Evolutionary conservation across 441 rosid species (phyloP), one percentile per base, ranked within the genome.

Genomic region (Pelargonium citronellum): DNA sequence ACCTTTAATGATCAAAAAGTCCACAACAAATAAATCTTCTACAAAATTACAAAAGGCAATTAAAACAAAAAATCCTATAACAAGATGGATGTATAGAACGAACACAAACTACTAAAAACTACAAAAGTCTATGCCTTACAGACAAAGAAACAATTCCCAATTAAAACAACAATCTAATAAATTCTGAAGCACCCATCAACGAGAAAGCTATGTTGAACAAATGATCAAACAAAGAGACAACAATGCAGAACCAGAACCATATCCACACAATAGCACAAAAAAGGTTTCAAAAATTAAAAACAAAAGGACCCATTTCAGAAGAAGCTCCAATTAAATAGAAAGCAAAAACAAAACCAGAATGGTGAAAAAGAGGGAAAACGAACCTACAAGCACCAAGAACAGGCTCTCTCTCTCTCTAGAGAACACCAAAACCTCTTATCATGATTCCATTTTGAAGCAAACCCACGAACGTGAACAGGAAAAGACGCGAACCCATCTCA

Each of bases 371-470:
- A 44, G 22, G 20, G 62, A 57, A 57, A 57, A 17, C 62, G 16
- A 57, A 57, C 62, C 62, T 57, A 27, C 62, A 57, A 17, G 11
- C 12, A 24, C 62, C 1, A 64, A 37, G 47, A 57, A 73, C 16
- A 53, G 34, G 24, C 27, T 13, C 47, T 17, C 20, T 13, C 47
- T 17, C 20, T 62, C 16, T 5, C 39, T 34, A 58, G 11, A 58
- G 13, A 1, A 58, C 3, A 17, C 58, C 51, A n/a, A 69, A 78
- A 78, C 61, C 73, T 71, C 67, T 30, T 10, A 70, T 13, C 70
- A 77, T 77, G 73, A 72, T 65, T 75, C 47, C 51, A 71, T 67
- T 75, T 71, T 71, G 68, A 70, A 78, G 72, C 69, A 20, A 72
- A 78, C 82, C 80, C 79, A 61, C 43, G 41, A 49, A 17, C 7